phyloP scores from a whole-genome alignment of 495 filamentous ascomycete genomes.

The Xanthoparmelia taractica region DNA sequence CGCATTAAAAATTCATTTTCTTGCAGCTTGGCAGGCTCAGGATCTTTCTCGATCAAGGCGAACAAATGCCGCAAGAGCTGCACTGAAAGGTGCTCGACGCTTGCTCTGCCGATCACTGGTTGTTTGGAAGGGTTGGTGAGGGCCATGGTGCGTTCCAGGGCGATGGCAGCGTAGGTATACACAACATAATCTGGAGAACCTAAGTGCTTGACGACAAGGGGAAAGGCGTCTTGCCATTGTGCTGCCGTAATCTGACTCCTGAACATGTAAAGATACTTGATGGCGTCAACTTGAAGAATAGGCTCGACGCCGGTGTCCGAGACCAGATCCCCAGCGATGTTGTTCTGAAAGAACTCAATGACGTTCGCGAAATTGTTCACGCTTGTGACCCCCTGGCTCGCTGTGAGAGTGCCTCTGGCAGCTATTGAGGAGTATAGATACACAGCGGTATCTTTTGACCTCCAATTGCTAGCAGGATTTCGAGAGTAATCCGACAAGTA shows the following conservation, averaged over 20 bases:
- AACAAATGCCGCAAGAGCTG: conserved; percentile 91
- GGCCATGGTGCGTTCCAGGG: conserved; percentile 80
- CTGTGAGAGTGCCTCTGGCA: conserved; percentile 77
- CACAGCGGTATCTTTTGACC: conserved; percentile 91
- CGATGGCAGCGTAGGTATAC: conserved; percentile 93
- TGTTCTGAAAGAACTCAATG: conserved; percentile 82
- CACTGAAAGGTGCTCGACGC: conserved; percentile 71
- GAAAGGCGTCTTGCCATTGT: conserved; percentile 82
- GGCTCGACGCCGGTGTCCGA: conserved; percentile 58
- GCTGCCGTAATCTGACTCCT: conserved; percentile 77
- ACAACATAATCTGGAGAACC: conserved; percentile 84
- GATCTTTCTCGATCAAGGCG: conserved; percentile 71
- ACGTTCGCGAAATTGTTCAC: conserved; percentile 78
- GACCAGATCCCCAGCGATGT: conserved; percentile 78
- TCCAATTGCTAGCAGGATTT: conserved; percentile 72
- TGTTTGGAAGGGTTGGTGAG: conserved; percentile 63
- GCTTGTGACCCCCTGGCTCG: conserved; percentile 78
- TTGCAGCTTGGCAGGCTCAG: conserved; percentile 81
- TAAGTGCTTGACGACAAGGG: conserved; percentile 82
- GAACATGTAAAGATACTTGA: conserved; percentile 95
- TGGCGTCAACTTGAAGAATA: conserved; percentile 91
- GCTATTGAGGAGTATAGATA: conserved; percentile 93
- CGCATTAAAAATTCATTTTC: conserved; percentile 99
- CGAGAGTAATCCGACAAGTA: conserved; percentile 62
- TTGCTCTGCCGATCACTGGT: conserved; percentile 63